Conservation (phyloP, 805 yeast species). For the Starmerella bombi region DNA sequence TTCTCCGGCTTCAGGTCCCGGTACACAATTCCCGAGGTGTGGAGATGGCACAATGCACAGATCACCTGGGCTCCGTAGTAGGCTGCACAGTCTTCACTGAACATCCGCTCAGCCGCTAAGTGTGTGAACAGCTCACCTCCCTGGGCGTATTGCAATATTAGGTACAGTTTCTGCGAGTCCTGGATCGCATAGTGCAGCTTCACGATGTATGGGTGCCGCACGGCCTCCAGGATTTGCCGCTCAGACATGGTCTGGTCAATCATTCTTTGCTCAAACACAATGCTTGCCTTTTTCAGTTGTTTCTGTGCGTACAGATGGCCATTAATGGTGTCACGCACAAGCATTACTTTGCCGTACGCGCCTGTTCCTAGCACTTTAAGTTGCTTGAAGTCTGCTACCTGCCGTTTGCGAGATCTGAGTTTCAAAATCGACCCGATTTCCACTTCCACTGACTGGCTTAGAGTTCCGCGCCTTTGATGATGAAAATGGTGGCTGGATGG, state of each 20-base stretch:
- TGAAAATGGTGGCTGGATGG: background rate
- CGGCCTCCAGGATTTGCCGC: slow-evolving; percentile 53
- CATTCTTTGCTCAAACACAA: slow-evolving; percentile 44
- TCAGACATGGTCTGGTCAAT: slow-evolving; percentile 73
- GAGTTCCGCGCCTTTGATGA: slow-evolving; percentile 16
- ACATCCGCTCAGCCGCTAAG: slow-evolving; percentile 36
- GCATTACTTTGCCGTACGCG: slow-evolving; percentile 73
- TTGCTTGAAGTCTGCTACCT: slow-evolving; percentile 48
- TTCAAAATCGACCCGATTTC: slow-evolving; percentile 29
- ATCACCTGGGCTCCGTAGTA: slow-evolving; percentile 73
- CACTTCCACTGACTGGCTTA: slow-evolving; percentile 34
- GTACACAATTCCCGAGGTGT: slow-evolving; percentile 68
- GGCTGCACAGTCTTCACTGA: slow-evolving; percentile 52
- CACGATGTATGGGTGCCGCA: slow-evolving; percentile 71
- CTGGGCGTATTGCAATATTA: slow-evolving; percentile 66
- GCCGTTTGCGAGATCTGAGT: slow-evolving; percentile 20
- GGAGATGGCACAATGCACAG: slow-evolving; percentile 62
- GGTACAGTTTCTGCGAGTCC: slow-evolving; percentile 60
- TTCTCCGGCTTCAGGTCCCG: slow-evolving; percentile 86
- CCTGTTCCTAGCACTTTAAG: slow-evolving; percentile 74
- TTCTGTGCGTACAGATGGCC: slow-evolving; percentile 72
- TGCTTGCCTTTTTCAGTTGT: slow-evolving; percentile 69
- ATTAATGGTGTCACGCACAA: slow-evolving; percentile 53
- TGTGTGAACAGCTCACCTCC: slow-evolving; percentile 78
- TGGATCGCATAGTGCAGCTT: slow-evolving; percentile 73